Conservation (phyloP, 2,329 filamentous ascomycete species). For the Phialophora chinensis region DNA sequence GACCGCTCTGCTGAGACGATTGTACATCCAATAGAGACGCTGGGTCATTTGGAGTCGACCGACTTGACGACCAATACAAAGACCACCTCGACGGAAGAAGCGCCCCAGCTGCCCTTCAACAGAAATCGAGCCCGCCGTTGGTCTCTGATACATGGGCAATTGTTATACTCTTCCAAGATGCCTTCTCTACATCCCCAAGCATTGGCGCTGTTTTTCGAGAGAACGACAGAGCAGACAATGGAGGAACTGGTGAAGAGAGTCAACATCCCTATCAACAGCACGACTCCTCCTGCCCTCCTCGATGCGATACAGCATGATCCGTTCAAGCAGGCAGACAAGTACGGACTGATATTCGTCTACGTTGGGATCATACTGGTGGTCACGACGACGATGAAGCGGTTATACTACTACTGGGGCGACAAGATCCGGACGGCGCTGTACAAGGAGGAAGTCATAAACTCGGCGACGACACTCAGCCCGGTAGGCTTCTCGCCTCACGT, state of each 20-base stretch:
- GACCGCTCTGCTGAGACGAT: slow-evolving; percentile 19
- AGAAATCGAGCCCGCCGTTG: not conserved
- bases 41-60: slow-evolving; percentile 19
- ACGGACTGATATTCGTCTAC: slow-evolving; percentile 86
- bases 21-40: slow-evolving; percentile 29
- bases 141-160: not conserved
- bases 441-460: slow-evolving; percentile 77
- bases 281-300: slow-evolving; percentile 61
- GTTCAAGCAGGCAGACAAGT: slow-evolving; percentile 82
- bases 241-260: slow-evolving; percentile 55
- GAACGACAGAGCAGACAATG: slow-evolving; percentile 19
- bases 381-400: slow-evolving; percentile 70
- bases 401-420: slow-evolving; percentile 91
- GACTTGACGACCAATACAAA: slow-evolving; percentile 9
- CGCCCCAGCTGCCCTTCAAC: not conserved
- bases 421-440: slow-evolving; percentile 88
- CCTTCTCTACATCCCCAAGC: slow-evolving; percentile 20
- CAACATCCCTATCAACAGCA: slow-evolving; percentile 61
- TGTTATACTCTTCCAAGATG: slow-evolving; percentile 19
- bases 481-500: slow-evolving; percentile 56
- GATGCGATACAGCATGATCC: slow-evolving; percentile 71
- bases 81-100: slow-evolving; percentile 5
- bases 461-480: slow-evolving; percentile 44
- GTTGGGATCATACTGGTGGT: slow-evolving; percentile 77
- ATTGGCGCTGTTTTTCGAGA: slow-evolving; percentile 25